phyloP scores from a whole-genome alignment of 1,139 yeast genomes.

The Debaryomyces sp. region DNA sequence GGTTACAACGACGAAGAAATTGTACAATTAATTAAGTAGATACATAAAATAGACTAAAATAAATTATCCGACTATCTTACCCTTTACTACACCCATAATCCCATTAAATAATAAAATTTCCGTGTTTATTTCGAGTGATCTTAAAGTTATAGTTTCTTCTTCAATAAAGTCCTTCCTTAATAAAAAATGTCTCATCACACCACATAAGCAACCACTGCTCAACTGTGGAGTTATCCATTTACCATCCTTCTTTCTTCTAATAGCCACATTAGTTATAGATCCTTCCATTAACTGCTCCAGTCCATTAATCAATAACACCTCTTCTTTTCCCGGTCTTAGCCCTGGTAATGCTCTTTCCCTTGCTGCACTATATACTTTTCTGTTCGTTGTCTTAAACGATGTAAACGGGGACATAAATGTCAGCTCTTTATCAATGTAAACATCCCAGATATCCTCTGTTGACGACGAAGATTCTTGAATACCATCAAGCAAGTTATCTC shows the following conservation, averaged over 20 bases:
- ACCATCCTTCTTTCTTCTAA: constrained; percentile 45
- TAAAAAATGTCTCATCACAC: constrained; percentile 73
- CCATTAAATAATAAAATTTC: constrained; percentile 78
- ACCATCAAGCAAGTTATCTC: constrained; percentile 50
- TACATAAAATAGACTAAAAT: constrained; percentile 7
- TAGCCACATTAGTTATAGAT: constrained; percentile 79
- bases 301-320: constrained; percentile 70
- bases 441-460: constrained; percentile 46
- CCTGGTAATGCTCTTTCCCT: constrained; percentile 52
- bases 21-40: constrained; percentile 22
- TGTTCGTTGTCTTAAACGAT: constrained; percentile 81
- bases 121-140: constrained; percentile 60
- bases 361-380: constrained; percentile 66
- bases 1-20: constrained; percentile 72
- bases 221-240: constrained; percentile 82
- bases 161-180: constrained; percentile 55
- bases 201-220: constrained; percentile 81
- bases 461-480: constrained; percentile 20
- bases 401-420: constrained; percentile 73
- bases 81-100: constrained; percentile 77
- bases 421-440: constrained; percentile 60
- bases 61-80: constrained; percentile 36
- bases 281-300: constrained; percentile 76
- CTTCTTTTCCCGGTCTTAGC: constrained; percentile 46
- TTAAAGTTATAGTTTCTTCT: constrained; percentile 53